Evolutionary conservation across 345 rosid genomes (phyloP).

Genomic region (Combretum micranthum): DNA sequence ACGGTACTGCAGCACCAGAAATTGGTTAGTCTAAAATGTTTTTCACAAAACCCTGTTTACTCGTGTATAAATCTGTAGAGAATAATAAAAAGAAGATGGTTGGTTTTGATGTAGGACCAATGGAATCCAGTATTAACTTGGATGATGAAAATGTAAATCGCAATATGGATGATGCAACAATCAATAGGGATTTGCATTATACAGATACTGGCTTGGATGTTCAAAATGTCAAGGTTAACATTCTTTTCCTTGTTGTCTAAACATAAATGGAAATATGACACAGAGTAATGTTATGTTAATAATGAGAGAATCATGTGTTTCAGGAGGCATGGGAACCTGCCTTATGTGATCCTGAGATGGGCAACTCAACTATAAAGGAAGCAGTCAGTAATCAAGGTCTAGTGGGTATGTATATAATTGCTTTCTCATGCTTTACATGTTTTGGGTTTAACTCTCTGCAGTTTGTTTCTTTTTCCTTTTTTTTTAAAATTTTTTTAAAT

Average conservation of each 20-base stretch:
- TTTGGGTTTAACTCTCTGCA: not conserved
- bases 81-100: conserved; percentile 15
- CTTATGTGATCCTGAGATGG: conserved; percentile 14
- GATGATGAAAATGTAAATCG: conserved; percentile 11
- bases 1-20: conserved; percentile 17
- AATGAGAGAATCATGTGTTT: conserved; percentile 26
- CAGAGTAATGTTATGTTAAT: conserved; percentile 10
- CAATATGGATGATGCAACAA: conserved; percentile 13
- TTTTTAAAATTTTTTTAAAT: too few species aligned
- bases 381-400: conserved; percentile 17
- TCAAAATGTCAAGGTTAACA: conserved; percentile 21
- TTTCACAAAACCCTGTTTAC: conserved; percentile 16
- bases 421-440: not conserved
- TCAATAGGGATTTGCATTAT: conserved; percentile 20
- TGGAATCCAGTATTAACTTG: conserved; percentile 17
- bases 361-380: conserved; percentile 16
- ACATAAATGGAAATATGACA: conserved; percentile 10
- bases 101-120: conserved; percentile 18
- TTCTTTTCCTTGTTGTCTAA: conserved; percentile 10
- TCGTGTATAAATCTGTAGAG: conserved; percentile 20
- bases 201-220: conserved; percentile 19
- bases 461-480: not conserved
- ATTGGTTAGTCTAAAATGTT: conserved; percentile 18
- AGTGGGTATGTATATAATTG: conserved; percentile 33
- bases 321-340: conserved; percentile 25